These are phyloP conservation scores for Coniochaeta hoffmannii DNA, from an alignment of 2,329 filamentous ascomycete species.

Conservation along the genomic window DNA sequence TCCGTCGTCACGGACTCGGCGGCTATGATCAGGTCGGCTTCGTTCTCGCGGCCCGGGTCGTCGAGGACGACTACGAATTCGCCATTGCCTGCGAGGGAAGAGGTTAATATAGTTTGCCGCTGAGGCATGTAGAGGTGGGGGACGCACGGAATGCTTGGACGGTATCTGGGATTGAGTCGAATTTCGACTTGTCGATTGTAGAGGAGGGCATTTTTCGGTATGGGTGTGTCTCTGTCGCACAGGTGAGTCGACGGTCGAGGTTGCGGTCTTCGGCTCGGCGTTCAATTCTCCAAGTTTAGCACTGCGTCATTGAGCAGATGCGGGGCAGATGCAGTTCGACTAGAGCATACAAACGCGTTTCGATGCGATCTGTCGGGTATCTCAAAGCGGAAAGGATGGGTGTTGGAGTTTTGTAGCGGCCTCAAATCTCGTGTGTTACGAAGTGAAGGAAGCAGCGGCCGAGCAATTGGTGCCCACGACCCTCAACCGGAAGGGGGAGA, in stretches of 20 bases:
- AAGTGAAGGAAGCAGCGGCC: background rate
- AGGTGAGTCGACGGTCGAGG: background rate
- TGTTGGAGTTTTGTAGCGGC: background rate
- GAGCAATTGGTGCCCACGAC: background rate
- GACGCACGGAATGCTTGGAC: conserved; percentile 57
- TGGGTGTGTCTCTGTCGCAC: background rate
- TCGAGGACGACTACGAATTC: conserved; percentile 97
- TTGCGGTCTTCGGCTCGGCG: background rate
- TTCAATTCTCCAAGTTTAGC: background rate
- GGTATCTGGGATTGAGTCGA: conserved; percentile 58
- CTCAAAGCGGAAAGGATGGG: background rate
- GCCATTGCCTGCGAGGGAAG: conserved; percentile 51
- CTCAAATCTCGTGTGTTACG: background rate
- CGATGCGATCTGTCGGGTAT: background rate
- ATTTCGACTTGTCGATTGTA: conserved; percentile 43
- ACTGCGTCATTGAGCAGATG: conserved; percentile 1
- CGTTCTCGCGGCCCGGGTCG: conserved; percentile 87
- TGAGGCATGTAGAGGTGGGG: conserved; percentile 2
- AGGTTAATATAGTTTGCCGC: conserved; percentile 6
- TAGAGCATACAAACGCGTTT: background rate
- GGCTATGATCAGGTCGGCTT: conserved; percentile 95
- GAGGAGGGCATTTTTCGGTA: conserved; percentile 38
- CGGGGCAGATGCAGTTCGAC: background rate
- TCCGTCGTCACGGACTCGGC: conserved; percentile 74
- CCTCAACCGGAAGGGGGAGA: background rate